These are phyloP conservation scores for Melanogaster broomeanus DNA, from an alignment of 768 basidiomycete genomes.

Conservation along the genomic window DNA sequence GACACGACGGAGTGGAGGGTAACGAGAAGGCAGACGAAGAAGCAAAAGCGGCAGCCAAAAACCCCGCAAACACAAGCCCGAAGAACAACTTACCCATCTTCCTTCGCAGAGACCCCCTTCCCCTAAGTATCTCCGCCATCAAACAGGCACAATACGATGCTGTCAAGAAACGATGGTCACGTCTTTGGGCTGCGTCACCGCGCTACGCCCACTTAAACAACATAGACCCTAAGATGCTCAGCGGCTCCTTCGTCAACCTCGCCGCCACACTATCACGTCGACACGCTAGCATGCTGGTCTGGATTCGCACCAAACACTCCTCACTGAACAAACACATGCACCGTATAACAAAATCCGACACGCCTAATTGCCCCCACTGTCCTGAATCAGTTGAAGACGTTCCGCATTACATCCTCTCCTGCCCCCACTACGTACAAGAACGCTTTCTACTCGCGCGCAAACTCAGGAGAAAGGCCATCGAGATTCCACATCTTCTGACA, in stretches of 20 bases:
- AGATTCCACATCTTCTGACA: not conserved
- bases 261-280: conserved; percentile 5
- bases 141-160: not conserved
- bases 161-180: not conserved
- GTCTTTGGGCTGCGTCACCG: conserved; percentile 3
- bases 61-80: not conserved
- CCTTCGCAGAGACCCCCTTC: not conserved
- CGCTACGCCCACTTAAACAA: not conserved
- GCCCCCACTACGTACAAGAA: conserved; percentile 20
- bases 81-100: not conserved
- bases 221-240: not conserved
- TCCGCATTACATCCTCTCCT: conserved; percentile 30
- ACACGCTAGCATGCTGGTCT: conserved; percentile 26
- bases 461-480: too few relatives aligned
- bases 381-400: conserved; percentile 24
- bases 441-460: too few relatives aligned
- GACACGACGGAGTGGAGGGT: conserved; percentile 16
- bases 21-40: conserved; percentile 23
- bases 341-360: conserved; percentile 22
- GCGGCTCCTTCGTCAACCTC: not conserved
- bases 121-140: conserved; percentile 1
- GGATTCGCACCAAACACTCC: conserved; percentile 34
- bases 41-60: conserved; percentile 21
- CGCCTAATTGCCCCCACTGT: conserved; percentile 30
- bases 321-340: conserved; percentile 33